Evolutionary conservation across 2,329 filamentous ascomycete genomes (phyloP).

Genomic region (Trichoderma gracile): DNA sequence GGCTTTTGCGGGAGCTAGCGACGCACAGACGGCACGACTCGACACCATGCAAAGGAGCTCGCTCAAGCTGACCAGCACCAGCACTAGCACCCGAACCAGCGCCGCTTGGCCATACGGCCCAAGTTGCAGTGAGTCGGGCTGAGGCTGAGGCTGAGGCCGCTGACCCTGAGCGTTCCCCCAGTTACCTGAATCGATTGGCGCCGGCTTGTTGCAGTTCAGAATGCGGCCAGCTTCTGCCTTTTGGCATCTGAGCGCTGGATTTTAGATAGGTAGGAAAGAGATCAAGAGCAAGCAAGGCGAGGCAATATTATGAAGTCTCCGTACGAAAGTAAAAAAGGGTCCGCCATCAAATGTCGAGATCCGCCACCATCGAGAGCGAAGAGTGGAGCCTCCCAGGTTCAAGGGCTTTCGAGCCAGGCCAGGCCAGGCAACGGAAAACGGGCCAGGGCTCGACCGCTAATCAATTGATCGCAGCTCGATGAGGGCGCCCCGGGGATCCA

Average conservation of each 20-base stretch:
- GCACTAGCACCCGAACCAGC: background rate
- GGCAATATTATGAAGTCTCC: slow-evolving; percentile 12
- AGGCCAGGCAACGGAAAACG: slow-evolving; percentile 9
- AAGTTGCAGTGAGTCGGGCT: background rate
- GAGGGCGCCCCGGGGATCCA: slow-evolving; percentile 8
- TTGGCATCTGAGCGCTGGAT: too few species aligned
- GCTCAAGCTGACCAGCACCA: slow-evolving; percentile 7
- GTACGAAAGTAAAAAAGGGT: background rate
- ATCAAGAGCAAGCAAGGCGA: background rate
- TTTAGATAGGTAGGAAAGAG: too few species aligned
- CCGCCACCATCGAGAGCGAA: slow-evolving; percentile 9
- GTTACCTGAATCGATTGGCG: background rate
- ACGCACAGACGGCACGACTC: slow-evolving; percentile 24
- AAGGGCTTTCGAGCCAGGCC: background rate
- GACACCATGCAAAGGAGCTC: slow-evolving; percentile 22
- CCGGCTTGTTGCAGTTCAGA: background rate
- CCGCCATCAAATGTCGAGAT: slow-evolving; percentile 13
- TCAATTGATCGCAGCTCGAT: slow-evolving; percentile 23
- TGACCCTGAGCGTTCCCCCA: background rate
- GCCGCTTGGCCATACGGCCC: background rate
- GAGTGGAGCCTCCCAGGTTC: slow-evolving; percentile 6
- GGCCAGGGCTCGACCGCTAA: slow-evolving; percentile 24
- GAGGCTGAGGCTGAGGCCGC: slow-evolving; percentile 3
- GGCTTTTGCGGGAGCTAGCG: slow-evolving; percentile 21
- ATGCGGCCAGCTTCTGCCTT: too few species aligned